These are phyloP conservation scores for Zygoascus tannicola DNA, from an alignment of 805 yeast species.

Conservation along the genomic window DNA sequence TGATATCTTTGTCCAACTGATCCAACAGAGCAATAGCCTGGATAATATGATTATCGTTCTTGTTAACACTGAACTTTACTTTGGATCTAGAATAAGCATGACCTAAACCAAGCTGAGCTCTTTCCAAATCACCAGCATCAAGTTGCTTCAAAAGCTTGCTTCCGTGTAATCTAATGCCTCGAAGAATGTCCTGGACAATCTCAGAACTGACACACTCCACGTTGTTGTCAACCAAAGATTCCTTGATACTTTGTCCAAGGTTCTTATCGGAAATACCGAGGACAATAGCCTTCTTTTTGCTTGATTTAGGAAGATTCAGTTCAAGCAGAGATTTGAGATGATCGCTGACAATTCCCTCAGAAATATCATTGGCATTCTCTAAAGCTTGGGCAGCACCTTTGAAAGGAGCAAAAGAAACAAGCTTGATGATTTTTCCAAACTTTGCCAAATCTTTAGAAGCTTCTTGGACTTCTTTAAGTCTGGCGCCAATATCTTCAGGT, in stretches of 20 bases:
- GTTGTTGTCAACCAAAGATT: constrained; percentile 54
- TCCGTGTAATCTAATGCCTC: constrained; percentile 91
- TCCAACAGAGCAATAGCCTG: constrained; percentile 97
- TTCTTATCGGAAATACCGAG: constrained; percentile 91
- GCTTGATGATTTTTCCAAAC: constrained; percentile 86
- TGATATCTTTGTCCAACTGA: constrained; percentile 95
- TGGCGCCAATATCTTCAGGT: constrained; percentile 88
- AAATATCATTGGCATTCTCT: constrained; percentile 95
- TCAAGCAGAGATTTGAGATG: constrained; percentile 83
- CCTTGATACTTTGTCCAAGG: constrained; percentile 95
- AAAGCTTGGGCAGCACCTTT: constrained; percentile 99
- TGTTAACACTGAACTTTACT: constrained; percentile 97
- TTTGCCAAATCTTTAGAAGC: constrained; percentile 76
- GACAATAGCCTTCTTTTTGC: constrained; percentile 57
- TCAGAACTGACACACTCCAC: constrained; percentile 88
- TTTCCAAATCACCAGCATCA: constrained; percentile 90
- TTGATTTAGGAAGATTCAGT: constrained; percentile 76
- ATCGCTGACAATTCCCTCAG: constrained; percentile 94
- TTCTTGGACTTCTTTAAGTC: constrained; percentile 88
- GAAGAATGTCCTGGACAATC: constrained; percentile 84
- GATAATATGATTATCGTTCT: constrained; percentile 97
- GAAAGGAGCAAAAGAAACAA: constrained; percentile 94
- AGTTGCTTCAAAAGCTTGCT: constrained; percentile 81
- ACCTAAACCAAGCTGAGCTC: constrained; percentile 97
- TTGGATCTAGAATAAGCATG: constrained; percentile 98